These are phyloP conservation scores for Paramecium pentaurelia DNA, from an alignment of 73 alveolate genomes.

Conservation along the genomic window DNA sequence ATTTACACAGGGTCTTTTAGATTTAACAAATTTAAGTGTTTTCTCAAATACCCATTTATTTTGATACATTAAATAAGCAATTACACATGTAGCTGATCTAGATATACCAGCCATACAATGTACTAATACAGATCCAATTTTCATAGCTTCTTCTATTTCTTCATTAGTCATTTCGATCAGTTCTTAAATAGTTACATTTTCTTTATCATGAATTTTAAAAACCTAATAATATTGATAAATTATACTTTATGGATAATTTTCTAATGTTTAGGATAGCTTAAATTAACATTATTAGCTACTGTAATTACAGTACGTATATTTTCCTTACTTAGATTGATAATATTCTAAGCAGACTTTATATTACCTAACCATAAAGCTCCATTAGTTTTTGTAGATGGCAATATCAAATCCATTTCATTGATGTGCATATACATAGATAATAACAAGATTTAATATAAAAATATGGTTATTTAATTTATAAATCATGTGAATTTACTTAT, in stretches of 20 bases:
- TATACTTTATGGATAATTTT: not conserved
- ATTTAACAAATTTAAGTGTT: not conserved
- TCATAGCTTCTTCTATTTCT: not conserved
- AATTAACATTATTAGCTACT: not conserved
- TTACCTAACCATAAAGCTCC: constrained; percentile 16
- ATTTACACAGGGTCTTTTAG: not conserved
- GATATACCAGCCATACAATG: constrained; percentile 8
- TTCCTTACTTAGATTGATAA: not conserved
- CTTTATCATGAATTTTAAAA: not conserved
- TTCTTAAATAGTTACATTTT: not conserved
- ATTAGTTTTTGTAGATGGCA: not conserved
- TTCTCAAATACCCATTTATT: not conserved
- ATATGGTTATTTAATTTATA: not conserved
- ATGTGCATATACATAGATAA: not conserved
- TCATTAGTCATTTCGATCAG: constrained; percentile 18
- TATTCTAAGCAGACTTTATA: not conserved
- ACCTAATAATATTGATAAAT: not conserved
- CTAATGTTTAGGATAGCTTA: not conserved
- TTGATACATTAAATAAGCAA: not conserved
- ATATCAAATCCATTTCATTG: not conserved
- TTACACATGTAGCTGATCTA: not conserved
- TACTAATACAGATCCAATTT: not conserved
- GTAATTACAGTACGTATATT: not conserved
- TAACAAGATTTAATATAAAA: not conserved
- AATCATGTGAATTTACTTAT: not conserved